Base-by-base conservation (phyloP, 495 filamentous ascomycete species). In the Daldinia concentrica region DNA sequence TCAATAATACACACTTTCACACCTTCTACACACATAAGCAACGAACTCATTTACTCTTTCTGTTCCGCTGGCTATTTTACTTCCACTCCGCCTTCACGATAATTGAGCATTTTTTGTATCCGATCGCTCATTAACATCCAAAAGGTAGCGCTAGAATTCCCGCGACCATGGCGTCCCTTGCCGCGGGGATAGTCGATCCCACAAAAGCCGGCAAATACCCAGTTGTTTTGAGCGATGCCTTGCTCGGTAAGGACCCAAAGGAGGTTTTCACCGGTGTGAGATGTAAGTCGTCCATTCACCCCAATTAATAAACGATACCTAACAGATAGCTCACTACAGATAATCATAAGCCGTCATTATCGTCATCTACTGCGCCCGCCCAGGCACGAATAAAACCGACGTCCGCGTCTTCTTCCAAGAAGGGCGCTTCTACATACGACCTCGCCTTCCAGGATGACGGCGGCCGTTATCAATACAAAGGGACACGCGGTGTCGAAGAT, bases 161-260 rank as follows among this genome's bases (percentile, higher is more conserved):
- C 56, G 36, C 63, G 26, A 72, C 55, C 17, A 76, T 76, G 76
- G 39, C 75, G 32, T 64, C 72, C 64, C 73, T 77, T 45, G 73
- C 67, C 52, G 59, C 77, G 68, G 74, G 76, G 43, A 79, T 85
- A 55, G 64, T 80, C 39, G 83, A 85, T 74, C 82, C 82, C 54
- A 84, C 82, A n/a, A 85, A 84, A 73, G 73, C 78, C 34, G 86
- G 80, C 63, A 83, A 83, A 71, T 87, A 86, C 66, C 86, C 84
- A 41, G 80, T 88, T 37, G 81, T 88, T 15, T 76, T 88, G 54
- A 86, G 86, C 75, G 85, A 87, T 74, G 83, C 82, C 3, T 71
- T 88, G 37, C 77, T 86, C 48, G 84, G 85, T 11, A 87, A 86
- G 67, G 56, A 82, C 3, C 74, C 83, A 6, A 86, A 86, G 62